Evolutionary conservation across 1,284 basidiomycete genomes (phyloP).

Genomic region (Ceratobasidium sp.): DNA sequence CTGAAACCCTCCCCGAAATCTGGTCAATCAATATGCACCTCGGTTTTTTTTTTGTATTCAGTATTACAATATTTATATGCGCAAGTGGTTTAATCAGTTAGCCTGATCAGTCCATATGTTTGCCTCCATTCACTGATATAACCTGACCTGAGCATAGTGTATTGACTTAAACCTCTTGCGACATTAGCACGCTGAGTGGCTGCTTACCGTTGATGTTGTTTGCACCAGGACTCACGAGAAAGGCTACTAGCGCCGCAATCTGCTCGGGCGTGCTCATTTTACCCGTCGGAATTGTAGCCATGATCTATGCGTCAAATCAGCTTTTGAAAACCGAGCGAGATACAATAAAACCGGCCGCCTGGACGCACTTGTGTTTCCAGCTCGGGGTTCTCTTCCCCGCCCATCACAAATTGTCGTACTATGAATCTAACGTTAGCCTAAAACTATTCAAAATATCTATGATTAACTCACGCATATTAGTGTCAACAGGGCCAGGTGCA

Average conservation of each 20-base stretch:
- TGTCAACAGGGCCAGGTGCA: slow-evolving; percentile 27
- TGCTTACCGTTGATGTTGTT: slow-evolving; percentile 25
- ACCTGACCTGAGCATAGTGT: slow-evolving; percentile 23
- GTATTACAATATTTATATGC: no score
- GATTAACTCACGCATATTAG: slow-evolving; percentile 28
- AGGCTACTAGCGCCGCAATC: slow-evolving; percentile 16
- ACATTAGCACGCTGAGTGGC: no score
- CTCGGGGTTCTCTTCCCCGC: neutral
- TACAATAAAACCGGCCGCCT: no score
- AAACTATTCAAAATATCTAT: no score
- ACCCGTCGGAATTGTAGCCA: slow-evolving; percentile 1
- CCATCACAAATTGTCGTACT: neutral
- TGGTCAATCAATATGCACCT: no score
- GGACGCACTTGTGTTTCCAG: neutral
- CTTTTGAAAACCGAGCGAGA: no score
- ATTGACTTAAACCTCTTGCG: no score
- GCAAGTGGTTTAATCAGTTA: no score
- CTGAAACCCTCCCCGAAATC: no score
- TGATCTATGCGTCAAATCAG: neutral
- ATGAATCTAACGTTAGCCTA: no score
- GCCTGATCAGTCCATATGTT: neutral
- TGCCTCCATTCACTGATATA: slow-evolving; percentile 17
- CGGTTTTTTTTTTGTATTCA: no score
- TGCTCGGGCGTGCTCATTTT: slow-evolving; percentile 17
- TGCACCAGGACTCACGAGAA: slow-evolving; percentile 14